Evolutionary conservation across 345 rosid species (phyloP).

Genomic region (Brassica carinata): DNA sequence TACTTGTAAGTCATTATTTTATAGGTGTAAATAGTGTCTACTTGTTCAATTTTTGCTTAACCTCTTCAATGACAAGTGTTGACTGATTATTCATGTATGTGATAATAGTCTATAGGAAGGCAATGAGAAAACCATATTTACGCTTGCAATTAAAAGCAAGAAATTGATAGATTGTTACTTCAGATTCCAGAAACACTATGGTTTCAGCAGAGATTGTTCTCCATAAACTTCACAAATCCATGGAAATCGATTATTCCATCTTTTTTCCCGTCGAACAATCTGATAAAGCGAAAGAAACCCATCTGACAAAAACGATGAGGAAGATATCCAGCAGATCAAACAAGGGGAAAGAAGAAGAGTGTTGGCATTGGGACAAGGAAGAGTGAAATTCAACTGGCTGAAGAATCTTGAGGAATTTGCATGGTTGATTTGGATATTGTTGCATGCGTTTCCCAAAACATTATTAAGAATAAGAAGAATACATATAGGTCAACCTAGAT

Average conservation of each 20-base stretch:
- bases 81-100: constrained; percentile 4
- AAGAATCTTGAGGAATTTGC: too few species aligned
- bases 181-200: background rate
- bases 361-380: constrained; percentile 7
- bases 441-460: too few species aligned
- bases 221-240: constrained; percentile 78
- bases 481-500: too few species aligned
- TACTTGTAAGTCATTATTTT: background rate
- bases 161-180: background rate
- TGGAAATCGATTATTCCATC: constrained; percentile 69
- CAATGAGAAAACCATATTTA: constrained; percentile 25
- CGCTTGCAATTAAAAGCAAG: constrained; percentile 12
- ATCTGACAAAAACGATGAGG: constrained; percentile 35
- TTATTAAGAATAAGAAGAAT: too few species aligned
- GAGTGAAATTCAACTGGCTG: too few species aligned
- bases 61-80: background rate
- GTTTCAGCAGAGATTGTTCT: constrained; percentile 51
- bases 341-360: constrained; percentile 27
- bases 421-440: too few species aligned
- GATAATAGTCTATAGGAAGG: background rate
- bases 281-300: constrained; percentile 36
- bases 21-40: constrained; percentile 14
- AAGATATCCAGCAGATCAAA: constrained; percentile 33
- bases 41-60: background rate
- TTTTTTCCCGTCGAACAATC: constrained; percentile 49